These are phyloP conservation scores for Penicillium dipodomyicola DNA, from an alignment of 495 filamentous ascomycete genomes.

Conservation along the genomic window DNA sequence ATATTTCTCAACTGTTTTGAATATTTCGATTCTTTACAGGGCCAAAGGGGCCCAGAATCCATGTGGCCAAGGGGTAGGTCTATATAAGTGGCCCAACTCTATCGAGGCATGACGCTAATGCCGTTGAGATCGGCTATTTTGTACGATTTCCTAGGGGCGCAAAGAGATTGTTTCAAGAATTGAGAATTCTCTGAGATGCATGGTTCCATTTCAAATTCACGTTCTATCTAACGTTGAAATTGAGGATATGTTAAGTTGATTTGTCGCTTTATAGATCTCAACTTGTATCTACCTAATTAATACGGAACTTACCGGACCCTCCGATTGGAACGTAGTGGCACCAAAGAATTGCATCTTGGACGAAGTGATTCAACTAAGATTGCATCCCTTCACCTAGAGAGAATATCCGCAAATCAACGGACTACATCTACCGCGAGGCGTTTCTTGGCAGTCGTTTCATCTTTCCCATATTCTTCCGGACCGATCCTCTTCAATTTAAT, in stretches of 20 bases:
- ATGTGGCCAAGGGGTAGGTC: not conserved
- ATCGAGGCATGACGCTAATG: constrained; percentile 7
- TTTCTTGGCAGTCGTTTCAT: constrained; percentile 13
- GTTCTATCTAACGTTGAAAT: not conserved
- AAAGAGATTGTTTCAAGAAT: not conserved
- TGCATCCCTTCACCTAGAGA: not conserved
- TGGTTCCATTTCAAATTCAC: not conserved
- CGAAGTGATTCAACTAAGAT: not conserved
- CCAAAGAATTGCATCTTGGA: not conserved
- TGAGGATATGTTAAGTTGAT: not conserved
- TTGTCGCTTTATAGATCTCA: not conserved
- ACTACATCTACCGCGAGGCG: constrained; percentile 8
- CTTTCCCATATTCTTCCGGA: not conserved
- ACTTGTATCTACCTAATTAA: not conserved
- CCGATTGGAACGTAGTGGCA: constrained; percentile 4
- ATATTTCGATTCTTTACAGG: not conserved
- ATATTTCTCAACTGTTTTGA: not conserved
- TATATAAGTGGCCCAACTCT: not conserved
- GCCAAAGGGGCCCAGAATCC: not conserved
- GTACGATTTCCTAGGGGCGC: not conserved
- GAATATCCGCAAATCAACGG: constrained; percentile 5
- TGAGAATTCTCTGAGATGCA: not conserved
- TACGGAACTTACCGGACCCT: not conserved
- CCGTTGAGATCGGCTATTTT: constrained; percentile 11
- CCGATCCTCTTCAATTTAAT: not conserved